Evolutionary conservation across 2,329 filamentous ascomycete species (phyloP), one percentile per base, ranked within the genome.

Genomic region (Xylariaceae sp.): DNA sequence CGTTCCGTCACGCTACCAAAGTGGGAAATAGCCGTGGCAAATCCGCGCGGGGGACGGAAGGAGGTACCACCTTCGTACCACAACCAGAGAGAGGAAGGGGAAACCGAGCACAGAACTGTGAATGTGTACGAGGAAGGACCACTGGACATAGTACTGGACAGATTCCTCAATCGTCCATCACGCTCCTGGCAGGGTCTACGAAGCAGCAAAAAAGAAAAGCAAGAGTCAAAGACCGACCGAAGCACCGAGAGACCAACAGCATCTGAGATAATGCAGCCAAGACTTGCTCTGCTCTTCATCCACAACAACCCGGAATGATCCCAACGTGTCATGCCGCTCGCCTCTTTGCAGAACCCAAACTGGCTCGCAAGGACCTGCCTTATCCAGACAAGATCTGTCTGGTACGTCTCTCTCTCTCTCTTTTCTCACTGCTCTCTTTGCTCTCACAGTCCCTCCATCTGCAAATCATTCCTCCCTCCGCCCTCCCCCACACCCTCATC

Each of bases 331-430:
- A 47, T 34, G 13, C 50, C 47, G 55, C 50, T 55, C 23, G 49
- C 49, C 47, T 6, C 17, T 11, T 30, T 23, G 49, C 23, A 53
- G 61, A 9, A 10, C 17, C 3, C 49, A 57, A 37, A 45, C 53
- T 34, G 60, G 56, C 41, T 68, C 68, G 68, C 68, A 60, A 69
- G 67, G 67, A 70, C 68, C 65, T 70, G 63, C 68, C 68, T 37
- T 52, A 68, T 64, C 39, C 17, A 65, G 67, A 57, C 62, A 69
- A 51, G 64, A 69, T 61, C 63, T 64, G 41, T 30, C 61, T 61
- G 30, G 23, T 34, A 10, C 9, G 23, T 30, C 5, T 30, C 23
- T 30, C 23, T 30, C 23, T 30, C 23, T 5, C 23, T 30, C 23
- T 30, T 30, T 30, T 30, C 23, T 30, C 11, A n/a, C 11, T 35